Base-by-base conservation (phyloP, 768 basidiomycete species). In the Tulasnella sp. region DNA sequence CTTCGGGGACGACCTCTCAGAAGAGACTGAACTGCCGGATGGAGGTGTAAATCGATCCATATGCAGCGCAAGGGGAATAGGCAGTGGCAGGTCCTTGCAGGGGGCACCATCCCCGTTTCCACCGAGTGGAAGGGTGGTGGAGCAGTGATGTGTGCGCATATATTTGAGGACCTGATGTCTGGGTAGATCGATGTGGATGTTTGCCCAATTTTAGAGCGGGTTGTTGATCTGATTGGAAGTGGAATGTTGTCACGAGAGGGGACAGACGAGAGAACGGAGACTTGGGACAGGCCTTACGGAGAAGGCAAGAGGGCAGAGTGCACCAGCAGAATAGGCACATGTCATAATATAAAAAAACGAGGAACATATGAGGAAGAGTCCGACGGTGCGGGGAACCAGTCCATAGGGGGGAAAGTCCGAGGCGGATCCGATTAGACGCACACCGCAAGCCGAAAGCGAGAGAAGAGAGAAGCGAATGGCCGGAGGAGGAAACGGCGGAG, bases 201-300 rank as follows among this genome's bases (percentile, higher is more conserved):
- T 21, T n/a, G n/a, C n/a, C n/a, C n/a, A n/a, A n/a, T n/a, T n/a
- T n/a, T n/a, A n/a, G n/a, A n/a, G n/a, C n/a, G n/a, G n/a, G n/a
- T n/a, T n/a, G 36, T 6, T 19, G 62, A 68, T 68, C 31, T 68
- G 62, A 68, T 68, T 68, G 52, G 52, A 52, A 52, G 48, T 19
- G 48, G 48, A n/a, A 52, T 52, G 52, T 52, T 52, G 52, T 52
- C 52, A 52, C 52, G 52, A 52, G 52, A n/a, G 48, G 21, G 42
- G 14, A 44, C 42, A 24, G 16, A 52, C 48, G 48, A 52, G 24
- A 52, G 21, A 68, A 68, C 62, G 62, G 62, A 68, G 62, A 68
- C 62, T 68, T 68, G 62, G 62, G 62, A 68, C 62, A 68, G 62
- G 62, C 62, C 62, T 68, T 68, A 68, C 62, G 62, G 62, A 68